These are phyloP conservation scores for Apophysomyces ossiformis DNA, from an alignment of 371 early-diverging fungal species.

Conservation along the genomic window DNA sequence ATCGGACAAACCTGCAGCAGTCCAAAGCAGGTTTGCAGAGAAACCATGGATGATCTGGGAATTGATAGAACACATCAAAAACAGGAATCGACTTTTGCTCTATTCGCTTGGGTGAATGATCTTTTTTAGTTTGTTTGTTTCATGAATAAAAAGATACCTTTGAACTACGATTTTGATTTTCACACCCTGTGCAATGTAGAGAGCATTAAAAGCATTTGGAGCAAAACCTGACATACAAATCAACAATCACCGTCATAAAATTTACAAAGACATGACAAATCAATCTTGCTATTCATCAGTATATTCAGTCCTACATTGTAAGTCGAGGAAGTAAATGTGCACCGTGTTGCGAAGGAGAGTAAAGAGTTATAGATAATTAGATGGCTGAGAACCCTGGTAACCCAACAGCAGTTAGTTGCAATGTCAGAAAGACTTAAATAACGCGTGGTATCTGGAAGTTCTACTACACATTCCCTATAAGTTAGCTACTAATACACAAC, in stretches of 20 bases:
- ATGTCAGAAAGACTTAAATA: not conserved
- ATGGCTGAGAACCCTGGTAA: not conserved
- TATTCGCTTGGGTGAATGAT: conserved; percentile 7
- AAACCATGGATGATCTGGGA: not conserved
- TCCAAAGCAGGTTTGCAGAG: conserved; percentile 9
- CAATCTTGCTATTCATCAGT: not conserved
- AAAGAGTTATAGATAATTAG: not conserved
- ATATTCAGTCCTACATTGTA: not conserved
- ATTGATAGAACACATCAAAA: conserved; percentile 12
- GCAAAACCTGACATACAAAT: not conserved
- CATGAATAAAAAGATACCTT: not conserved
- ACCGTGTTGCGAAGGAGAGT: not conserved
- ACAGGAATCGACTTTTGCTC: conserved; percentile 9
- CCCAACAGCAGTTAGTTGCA: not conserved
- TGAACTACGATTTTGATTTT: not conserved
- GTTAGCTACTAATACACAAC: not conserved
- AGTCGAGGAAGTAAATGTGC: not conserved
- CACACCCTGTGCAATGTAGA: not conserved
- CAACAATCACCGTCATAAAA: not conserved
- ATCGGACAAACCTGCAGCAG: conserved; percentile 6
- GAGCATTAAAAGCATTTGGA: not conserved
- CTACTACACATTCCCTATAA: not conserved
- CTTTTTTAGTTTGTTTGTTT: too few species aligned
- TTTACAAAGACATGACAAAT: not conserved
- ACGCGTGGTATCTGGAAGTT: not conserved